phyloP scores from a whole-genome alignment of 2,329 filamentous ascomycete species.

The Paradendryphiella salina region DNA sequence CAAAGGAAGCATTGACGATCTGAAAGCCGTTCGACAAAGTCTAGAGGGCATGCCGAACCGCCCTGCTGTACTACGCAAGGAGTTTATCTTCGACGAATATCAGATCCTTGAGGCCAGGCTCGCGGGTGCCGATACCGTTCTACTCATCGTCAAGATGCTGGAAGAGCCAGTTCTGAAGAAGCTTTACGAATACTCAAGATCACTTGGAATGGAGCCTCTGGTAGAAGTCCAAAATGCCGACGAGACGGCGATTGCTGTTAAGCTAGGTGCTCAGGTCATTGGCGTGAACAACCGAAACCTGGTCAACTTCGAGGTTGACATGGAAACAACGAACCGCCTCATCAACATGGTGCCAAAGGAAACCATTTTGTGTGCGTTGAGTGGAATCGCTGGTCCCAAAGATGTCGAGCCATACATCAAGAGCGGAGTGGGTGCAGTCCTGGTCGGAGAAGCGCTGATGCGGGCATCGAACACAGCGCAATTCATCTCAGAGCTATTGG shows the following conservation, averaged over 20 bases:
- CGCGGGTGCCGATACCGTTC: slow-evolving; percentile 89
- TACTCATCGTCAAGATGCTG: slow-evolving; percentile 98
- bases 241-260: slow-evolving; percentile 87
- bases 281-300: slow-evolving; percentile 98
- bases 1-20: slow-evolving; percentile 94
- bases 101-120: slow-evolving; percentile 94
- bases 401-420: slow-evolving; percentile 87
- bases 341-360: slow-evolving; percentile 83
- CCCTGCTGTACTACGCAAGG: slow-evolving; percentile 89
- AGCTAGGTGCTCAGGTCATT: slow-evolving; percentile 85
- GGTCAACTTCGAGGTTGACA: slow-evolving; percentile 94
- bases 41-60: slow-evolving; percentile 90
- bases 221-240: slow-evolving; percentile 95
- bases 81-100: slow-evolving; percentile 98
- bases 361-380: slow-evolving; percentile 89
- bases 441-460: slow-evolving; percentile 97
- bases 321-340: slow-evolving; percentile 85
- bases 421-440: slow-evolving; percentile 87
- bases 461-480: slow-evolving; percentile 76
- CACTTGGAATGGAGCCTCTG: slow-evolving; percentile 93
- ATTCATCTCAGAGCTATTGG: slow-evolving; percentile 85
- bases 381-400: slow-evolving; percentile 85
- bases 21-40: slow-evolving; percentile 82
- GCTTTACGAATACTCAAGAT: slow-evolving; percentile 85
- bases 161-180: slow-evolving; percentile 71